A percentile compares a stretch with the other conserved stretches of the same genome.
These are phyloP conservation scores for Coniochaeta ligniaria DNA, from an alignment of 2,329 filamentous ascomycete genomes.

Conservation along the genomic window DNA sequence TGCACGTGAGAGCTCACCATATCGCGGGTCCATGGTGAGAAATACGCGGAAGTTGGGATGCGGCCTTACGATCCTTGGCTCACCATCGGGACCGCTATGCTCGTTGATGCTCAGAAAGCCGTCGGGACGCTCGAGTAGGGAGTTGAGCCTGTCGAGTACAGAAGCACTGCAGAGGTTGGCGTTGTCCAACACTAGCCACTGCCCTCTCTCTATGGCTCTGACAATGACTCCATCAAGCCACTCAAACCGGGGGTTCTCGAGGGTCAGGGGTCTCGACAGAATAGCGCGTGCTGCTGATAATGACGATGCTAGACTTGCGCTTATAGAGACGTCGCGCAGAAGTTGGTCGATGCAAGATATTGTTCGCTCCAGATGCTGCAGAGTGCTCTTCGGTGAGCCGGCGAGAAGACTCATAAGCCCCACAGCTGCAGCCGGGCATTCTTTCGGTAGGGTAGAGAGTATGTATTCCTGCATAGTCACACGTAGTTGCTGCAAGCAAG, in stretches of 20 bases:
- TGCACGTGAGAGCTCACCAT: conserved; percentile 88
- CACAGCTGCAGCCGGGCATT: conserved; percentile 38
- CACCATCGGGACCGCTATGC: conserved; percentile 75
- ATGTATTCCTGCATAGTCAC: conserved; percentile 38
- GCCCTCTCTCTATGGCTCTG: conserved; percentile 74
- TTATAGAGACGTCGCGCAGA: conserved; percentile 29
- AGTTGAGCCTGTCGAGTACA: conserved; percentile 90
- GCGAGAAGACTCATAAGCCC: conserved; percentile 44
- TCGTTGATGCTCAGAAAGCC: conserved; percentile 89
- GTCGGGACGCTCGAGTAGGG: conserved; percentile 75
- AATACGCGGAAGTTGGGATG: conserved; percentile 89
- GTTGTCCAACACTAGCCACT: conserved; percentile 94
- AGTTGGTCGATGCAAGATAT: conserved; percentile 30
- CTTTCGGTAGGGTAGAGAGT: conserved; percentile 38
- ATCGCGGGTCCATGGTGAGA: conserved; percentile 83
- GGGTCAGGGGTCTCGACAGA: conserved; percentile 43
- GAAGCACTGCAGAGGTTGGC: conserved; percentile 95
- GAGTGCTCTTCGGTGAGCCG: conserved; percentile 26
- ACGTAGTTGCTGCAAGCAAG: conserved; percentile 37
- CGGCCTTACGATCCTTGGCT: conserved; percentile 70
- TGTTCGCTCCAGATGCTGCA: conserved; percentile 28
- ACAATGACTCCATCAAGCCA: conserved; percentile 94
- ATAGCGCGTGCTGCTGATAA: conserved; percentile 42
- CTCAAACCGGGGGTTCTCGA: conserved; percentile 78
- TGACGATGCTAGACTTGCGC: conserved; percentile 37